Conservation (phyloP, 176 grass and related monocot species). For the Hsuehochloa calcarea region DNA sequence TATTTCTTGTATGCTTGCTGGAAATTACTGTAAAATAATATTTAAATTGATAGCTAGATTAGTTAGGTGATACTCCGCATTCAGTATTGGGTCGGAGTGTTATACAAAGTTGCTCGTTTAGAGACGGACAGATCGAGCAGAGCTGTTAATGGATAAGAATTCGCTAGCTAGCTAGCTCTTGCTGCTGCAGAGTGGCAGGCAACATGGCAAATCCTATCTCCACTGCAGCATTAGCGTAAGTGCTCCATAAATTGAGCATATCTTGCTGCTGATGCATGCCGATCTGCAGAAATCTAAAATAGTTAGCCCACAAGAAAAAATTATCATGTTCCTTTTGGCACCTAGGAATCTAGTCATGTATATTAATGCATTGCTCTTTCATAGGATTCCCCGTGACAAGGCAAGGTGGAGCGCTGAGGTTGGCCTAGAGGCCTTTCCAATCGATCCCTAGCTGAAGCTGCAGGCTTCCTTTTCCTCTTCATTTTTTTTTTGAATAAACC, state of each 20-base stretch:
- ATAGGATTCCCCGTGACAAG: neutral
- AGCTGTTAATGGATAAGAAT: neutral
- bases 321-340: neutral
- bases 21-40: too few species aligned
- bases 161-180: neutral
- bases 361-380: too few species aligned
- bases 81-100: too few species aligned
- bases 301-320: neutral
- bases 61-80: too few species aligned
- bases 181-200: neutral
- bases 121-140: neutral
- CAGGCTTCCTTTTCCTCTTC: too few species aligned
- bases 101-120: neutral
- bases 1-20: too few species aligned
- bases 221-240: neutral
- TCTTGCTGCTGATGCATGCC: neutral
- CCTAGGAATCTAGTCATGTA: neutral
- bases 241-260: neutral
- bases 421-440: too few species aligned
- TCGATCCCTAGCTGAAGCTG: neutral
- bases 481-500: neutral
- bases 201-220: constrained; percentile 16
- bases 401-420: neutral
- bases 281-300: neutral
- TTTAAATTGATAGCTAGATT: too few species aligned